Percentiles rank a stretch among this genome's conserved stretches.
phyloP scores from a whole-genome alignment of 345 rosid genomes.

The Melaleuca quinquenervia region DNA sequence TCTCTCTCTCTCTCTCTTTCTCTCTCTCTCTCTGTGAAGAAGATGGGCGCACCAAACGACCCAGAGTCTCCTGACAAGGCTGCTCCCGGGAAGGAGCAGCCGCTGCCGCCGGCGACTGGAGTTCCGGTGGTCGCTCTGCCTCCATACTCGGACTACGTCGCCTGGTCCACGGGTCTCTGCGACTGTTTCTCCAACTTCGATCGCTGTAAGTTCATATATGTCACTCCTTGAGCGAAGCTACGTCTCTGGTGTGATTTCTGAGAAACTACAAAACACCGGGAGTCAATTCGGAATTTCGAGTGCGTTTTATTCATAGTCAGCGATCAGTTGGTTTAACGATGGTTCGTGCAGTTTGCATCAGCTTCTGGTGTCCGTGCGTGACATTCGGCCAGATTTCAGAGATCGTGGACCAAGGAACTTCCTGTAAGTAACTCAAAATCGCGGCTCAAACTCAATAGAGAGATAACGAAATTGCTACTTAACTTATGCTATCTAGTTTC shows the following conservation, averaged over 20 bases:
- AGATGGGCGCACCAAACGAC: not conserved
- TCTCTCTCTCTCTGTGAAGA: not conserved
- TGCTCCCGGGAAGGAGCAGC: not conserved
- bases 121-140: not conserved
- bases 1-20: not conserved
- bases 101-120: not conserved
- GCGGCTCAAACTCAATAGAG: not conserved
- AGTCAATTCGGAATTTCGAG: not conserved
- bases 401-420: slow-evolving; percentile 38
- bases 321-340: not conserved
- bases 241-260: not conserved
- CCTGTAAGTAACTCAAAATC: slow-evolving; percentile 13
- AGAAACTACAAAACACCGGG: not conserved
- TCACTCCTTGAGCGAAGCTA: not conserved
- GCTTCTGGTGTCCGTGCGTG: slow-evolving; percentile 48
- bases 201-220: slow-evolving; percentile 10
- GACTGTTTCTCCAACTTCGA: slow-evolving; percentile 27
- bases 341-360: slow-evolving; percentile 24
- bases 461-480: not conserved
- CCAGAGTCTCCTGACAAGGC: not conserved
- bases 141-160: not conserved
- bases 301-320: no score
- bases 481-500: not conserved
- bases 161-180: slow-evolving; percentile 39
- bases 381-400: slow-evolving; percentile 58